Evolutionary conservation across 108 stramenopile genomes (phyloP), one percentile per base, ranked within the genome.

Genomic region (Skeletonema tropicum): DNA sequence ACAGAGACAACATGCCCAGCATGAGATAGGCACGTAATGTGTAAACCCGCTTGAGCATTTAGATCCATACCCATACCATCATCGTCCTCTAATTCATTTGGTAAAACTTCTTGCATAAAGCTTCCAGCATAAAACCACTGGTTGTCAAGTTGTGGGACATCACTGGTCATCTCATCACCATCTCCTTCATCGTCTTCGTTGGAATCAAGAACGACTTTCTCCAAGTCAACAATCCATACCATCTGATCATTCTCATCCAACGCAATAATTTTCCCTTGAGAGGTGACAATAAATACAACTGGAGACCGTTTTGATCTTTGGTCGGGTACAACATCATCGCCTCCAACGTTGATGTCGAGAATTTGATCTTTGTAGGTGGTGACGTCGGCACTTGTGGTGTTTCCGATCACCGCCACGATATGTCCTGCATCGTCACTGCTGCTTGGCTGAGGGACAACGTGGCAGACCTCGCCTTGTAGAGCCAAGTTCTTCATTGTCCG

Each of bases 51-150:
- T 59, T 62, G 57, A n/a, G 52, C 39, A 35, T 67, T 55, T 8
- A 79, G 36, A 79, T 79, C 25, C 63, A 75, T 70, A 17, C 73
- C 74, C 49, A 64, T 67, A 13, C 63, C 57, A 39, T 19, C 68
- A 12, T 57, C 57, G 33, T 65, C 49, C 17, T 75, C 66, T n/a
- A n/a, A 46, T 12, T 64, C 66, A 12, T 48, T 29, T 46, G 70
- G 72, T 21, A 70, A 67, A 25, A 48, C 55, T 65, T 80, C 80
- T 60, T 80, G 68, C 31, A 80, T 41, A 26, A 82, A 82, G 23
- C 80, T 70, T 30, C 70, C 67, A 46, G 70, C 80, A 41, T 82
- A 82, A 46, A 82, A 82, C 80, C 80, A 82, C 48, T 66, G 61
- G 31, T 70, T 71, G 12, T 57, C 10, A 14, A 26, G 35, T 19